Base-by-base conservation (phyloP, 163 green algal genomes). In the Chloromonas sp. region DNA sequence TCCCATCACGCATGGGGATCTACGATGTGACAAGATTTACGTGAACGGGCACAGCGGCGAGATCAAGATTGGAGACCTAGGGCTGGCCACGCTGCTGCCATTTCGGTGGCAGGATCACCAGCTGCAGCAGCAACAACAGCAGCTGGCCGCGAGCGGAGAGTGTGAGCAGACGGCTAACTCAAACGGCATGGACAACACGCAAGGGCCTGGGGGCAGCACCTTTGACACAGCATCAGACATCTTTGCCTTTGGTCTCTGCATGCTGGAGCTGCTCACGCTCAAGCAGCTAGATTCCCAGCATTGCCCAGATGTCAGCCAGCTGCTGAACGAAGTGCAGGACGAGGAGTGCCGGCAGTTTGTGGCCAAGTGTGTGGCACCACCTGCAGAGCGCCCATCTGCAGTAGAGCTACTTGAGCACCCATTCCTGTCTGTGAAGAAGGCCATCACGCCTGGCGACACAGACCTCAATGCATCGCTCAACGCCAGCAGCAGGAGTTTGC, bases 1-100 rank as follows among this genome's bases (percentile, higher is more conserved):
- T 1, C 92, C 95, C 3, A 86, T 98, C 14, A 93, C 96, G 61
- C 96, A 98, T 85, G 95, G 95, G 0, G 96, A 98, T 87, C 88
- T 98, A 61, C 91, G 95, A 57, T 96, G 93, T 84, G 94, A 98
- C 87, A 97, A 98, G 88, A 97, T 98, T 86, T 98, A 98, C 88
- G 95, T 98, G 86, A 98, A 98, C 88, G 96, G 96, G n/a, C 93
- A 98, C 92, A 95, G 88, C 79, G 96, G 95, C 0, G 95, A 98
- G 88, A 97, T 98, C 87, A 98, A 98, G 89, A 98, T 98, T 85
- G 96, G 96, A 0, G 96, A 98, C 89, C 87, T 98, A 66, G 96
- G 96, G 58, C 86, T 98, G 79, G 92, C 94, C 0, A 97, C 95
- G 62, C 92, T 98, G 86, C 91, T 96, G 82, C 91, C 93, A 0